phyloP scores from a whole-genome alignment of 768 basidiomycete genomes.

The Vararia minispora region DNA sequence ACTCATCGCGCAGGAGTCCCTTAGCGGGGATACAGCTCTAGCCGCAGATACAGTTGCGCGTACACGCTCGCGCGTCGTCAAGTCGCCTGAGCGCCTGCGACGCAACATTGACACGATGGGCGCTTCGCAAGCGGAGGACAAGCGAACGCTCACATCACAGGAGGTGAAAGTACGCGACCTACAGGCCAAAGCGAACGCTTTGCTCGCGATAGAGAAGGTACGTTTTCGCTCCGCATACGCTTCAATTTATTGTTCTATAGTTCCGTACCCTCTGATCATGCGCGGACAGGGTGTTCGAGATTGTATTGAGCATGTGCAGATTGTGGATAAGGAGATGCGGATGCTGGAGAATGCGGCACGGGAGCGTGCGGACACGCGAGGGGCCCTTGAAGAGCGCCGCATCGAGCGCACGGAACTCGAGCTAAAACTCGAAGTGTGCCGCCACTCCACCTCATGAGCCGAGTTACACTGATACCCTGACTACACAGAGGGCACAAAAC shows the following conservation, averaged over 20 bases:
- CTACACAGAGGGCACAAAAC: slow-evolving; percentile 58
- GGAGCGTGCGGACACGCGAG: slow-evolving; percentile 55
- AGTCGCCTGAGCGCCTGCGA: slow-evolving; percentile 85
- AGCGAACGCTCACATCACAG: slow-evolving; percentile 47
- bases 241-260: slow-evolving; percentile 5
- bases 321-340: slow-evolving; percentile 55
- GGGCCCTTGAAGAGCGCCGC: slow-evolving; percentile 58
- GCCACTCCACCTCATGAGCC: background rate
- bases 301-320: slow-evolving; percentile 67
- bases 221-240: background rate
- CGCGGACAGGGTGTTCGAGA: slow-evolving; percentile 49
- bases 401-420: slow-evolving; percentile 65
- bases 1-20: slow-evolving; percentile 35
- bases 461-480: background rate
- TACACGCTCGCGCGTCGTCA: slow-evolving; percentile 69
- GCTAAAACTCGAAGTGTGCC: slow-evolving; percentile 53
- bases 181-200: slow-evolving; percentile 57
- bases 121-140: slow-evolving; percentile 55
- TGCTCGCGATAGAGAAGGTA: slow-evolving; percentile 71
- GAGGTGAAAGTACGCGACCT: slow-evolving; percentile 73
- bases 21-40: slow-evolving; percentile 48
- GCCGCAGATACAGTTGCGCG: slow-evolving; percentile 51
- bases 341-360: slow-evolving; percentile 56
- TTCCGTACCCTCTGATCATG: slow-evolving; percentile 3
- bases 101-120: slow-evolving; percentile 74